phyloP scores from a whole-genome alignment of 306 rosid genomes.

The Prunus mira region DNA sequence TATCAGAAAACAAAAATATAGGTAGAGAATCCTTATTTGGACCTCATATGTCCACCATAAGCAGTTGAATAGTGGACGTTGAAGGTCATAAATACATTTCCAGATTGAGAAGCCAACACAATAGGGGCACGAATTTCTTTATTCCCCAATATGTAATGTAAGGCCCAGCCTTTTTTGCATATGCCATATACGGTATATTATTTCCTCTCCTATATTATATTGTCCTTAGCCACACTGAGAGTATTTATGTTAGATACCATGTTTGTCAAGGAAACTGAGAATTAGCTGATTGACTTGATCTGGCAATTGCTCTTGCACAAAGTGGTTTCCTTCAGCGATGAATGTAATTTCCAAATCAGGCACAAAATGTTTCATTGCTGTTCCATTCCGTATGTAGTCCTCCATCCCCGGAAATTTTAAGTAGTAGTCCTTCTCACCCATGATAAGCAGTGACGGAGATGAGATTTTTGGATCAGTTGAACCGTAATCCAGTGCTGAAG shows the following conservation, averaged over 20 bases:
- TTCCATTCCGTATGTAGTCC: slow-evolving; percentile 41
- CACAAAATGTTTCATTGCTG: slow-evolving; percentile 40
- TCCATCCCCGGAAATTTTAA: slow-evolving; percentile 43
- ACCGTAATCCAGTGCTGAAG: slow-evolving; percentile 27
- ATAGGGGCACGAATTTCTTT: not conserved
- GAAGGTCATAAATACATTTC: not conserved
- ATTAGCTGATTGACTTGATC: slow-evolving; percentile 51
- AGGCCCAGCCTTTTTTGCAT: not conserved
- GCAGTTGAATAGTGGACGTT: not conserved
- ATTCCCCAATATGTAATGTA: not conserved
- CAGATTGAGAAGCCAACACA: not conserved
- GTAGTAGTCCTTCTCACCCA: slow-evolving; percentile 49
- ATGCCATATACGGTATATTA: not conserved
- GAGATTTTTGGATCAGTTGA: slow-evolving; percentile 34
- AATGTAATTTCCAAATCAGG: slow-evolving; percentile 43
- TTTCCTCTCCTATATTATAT: not conserved
- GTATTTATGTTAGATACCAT: slow-evolving; percentile 20
- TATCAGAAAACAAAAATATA: not conserved
- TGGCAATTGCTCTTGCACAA: slow-evolving; percentile 55
- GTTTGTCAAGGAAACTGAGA: slow-evolving; percentile 46
- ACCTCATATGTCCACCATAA: not conserved
- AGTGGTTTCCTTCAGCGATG: slow-evolving; percentile 58
- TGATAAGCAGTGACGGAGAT: slow-evolving; percentile 44
- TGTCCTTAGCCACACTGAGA: not conserved
- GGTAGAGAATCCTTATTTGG: not conserved